These are phyloP conservation scores for Houttuynia cordata DNA, from an alignment of 164 flowering plant genomes.

Conservation along the genomic window DNA sequence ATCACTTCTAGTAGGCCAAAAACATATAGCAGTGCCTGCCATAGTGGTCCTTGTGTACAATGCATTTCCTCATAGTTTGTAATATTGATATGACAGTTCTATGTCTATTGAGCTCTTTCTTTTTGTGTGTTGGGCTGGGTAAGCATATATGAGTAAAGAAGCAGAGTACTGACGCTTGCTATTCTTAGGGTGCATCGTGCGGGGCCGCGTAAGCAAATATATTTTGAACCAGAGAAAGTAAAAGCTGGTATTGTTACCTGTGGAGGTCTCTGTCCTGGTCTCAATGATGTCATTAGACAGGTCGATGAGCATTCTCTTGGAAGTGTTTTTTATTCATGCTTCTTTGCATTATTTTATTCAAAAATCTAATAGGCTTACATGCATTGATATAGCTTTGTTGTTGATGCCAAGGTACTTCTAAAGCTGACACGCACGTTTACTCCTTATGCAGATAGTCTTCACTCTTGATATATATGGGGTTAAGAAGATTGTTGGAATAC, in stretches of 20 bases:
- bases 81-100: too few relatives aligned
- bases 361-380: too few relatives aligned
- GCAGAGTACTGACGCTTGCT: neutral
- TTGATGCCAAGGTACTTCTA: neutral
- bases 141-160: too few relatives aligned
- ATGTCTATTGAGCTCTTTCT: too few relatives aligned
- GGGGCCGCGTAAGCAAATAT: slow-evolving; percentile 82
- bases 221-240: slow-evolving; percentile 75
- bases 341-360: too few relatives aligned
- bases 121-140: too few relatives aligned
- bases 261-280: slow-evolving; percentile 95
- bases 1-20: too few relatives aligned
- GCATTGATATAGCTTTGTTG: neutral
- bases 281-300: slow-evolving; percentile 92
- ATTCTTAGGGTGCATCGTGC: slow-evolving; percentile 85
- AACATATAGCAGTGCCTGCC: too few relatives aligned
- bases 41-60: too few relatives aligned
- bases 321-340: neutral
- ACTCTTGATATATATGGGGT: slow-evolving; percentile 95
- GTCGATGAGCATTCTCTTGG: slow-evolving; percentile 14
- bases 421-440: neutral
- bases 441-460: slow-evolving; percentile 70
- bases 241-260: slow-evolving; percentile 91
- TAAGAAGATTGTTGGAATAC: slow-evolving; percentile 72
- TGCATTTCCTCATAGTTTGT: too few relatives aligned